Percentiles rank a stretch among this genome's conserved stretches.
Evolutionary conservation across 768 basidiomycete genomes (phyloP).

Genomic region (Russula sp.): DNA sequence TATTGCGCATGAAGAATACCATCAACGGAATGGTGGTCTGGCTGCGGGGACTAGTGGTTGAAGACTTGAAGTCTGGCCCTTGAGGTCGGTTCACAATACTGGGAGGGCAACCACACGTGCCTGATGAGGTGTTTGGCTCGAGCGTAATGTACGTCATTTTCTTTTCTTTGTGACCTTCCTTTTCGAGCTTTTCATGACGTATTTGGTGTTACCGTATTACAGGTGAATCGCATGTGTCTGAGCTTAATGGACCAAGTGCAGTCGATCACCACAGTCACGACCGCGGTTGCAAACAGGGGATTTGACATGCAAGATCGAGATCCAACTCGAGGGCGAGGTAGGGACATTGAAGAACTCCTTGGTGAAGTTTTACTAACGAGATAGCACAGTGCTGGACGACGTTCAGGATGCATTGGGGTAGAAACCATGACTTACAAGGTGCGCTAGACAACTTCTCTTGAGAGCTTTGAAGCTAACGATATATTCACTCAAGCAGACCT

Average conservation of each 20-base stretch:
- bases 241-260: constrained; percentile 73
- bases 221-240: constrained; percentile 74
- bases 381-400: too few relatives aligned
- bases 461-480: too few relatives aligned
- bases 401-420: too few relatives aligned
- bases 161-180: neutral
- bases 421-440: too few relatives aligned
- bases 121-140: constrained; percentile 79
- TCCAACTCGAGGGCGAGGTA: constrained; percentile 83
- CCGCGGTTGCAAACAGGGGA: constrained; percentile 84
- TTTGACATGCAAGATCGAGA: constrained; percentile 84
- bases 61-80: constrained; percentile 76
- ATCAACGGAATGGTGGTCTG: constrained; percentile 44
- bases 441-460: too few relatives aligned
- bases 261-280: constrained; percentile 79
- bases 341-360: constrained; percentile 55
- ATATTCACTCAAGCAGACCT: too few relatives aligned
- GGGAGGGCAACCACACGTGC: constrained; percentile 79
- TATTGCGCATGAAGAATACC: constrained; percentile 61
- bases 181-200: neutral
- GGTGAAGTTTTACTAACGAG: too few relatives aligned
- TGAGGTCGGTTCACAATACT: constrained; percentile 79
- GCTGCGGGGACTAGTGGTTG: constrained; percentile 59
- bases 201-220: neutral
- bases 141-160: constrained; percentile 50